Evolutionary conservation across 768 basidiomycete species (phyloP).

Genomic region (Rhizopogon rudus): DNA sequence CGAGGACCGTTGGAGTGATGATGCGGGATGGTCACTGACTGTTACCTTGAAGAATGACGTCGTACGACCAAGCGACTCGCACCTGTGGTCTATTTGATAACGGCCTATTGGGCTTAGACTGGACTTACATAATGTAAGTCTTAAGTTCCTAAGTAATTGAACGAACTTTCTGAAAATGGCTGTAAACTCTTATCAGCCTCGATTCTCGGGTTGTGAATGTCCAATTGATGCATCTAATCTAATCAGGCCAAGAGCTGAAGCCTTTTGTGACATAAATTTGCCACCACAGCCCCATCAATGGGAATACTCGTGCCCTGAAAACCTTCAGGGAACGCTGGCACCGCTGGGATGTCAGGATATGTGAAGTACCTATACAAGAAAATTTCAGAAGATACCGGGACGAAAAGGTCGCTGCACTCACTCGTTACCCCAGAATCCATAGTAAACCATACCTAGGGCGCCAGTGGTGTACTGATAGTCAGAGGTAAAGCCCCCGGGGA

Average conservation of each 20-base stretch:
- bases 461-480: constrained; percentile 82
- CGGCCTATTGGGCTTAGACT: no score
- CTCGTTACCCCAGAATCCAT: constrained; percentile 79
- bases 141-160: no score
- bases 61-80: no score
- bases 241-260: constrained; percentile 19
- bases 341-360: constrained; percentile 61
- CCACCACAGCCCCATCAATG: constrained; percentile 67
- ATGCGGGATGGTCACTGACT: constrained; percentile 37
- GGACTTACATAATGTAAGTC: no score
- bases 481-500: constrained; percentile 75
- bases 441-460: constrained; percentile 81
- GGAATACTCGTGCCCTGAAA: constrained; percentile 89
- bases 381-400: not conserved
- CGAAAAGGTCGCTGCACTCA: constrained; percentile 25
- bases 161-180: no score
- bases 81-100: not conserved
- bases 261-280: constrained; percentile 51
- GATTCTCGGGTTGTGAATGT: not conserved
- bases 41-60: constrained; percentile 45
- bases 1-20: constrained; percentile 62
- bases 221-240: no score
- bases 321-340: constrained; percentile 70
- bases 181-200: no score
- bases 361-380: constrained; percentile 55